phyloP scores from a whole-genome alignment of 2,329 filamentous ascomycete genomes.

The Penicillium sp. region DNA sequence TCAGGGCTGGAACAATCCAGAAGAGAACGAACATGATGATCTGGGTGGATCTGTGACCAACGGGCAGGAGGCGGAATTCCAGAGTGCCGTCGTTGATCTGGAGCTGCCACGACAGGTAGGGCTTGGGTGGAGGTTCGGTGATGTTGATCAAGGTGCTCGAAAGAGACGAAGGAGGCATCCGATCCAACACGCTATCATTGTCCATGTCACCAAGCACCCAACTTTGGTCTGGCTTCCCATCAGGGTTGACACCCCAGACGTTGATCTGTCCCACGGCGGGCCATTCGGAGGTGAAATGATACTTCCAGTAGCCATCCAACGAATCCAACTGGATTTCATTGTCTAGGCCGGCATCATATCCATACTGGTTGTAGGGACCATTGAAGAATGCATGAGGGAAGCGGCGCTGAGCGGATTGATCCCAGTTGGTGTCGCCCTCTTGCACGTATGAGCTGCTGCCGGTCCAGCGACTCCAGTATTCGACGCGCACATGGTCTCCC shows the following conservation, averaged over 20 bases:
- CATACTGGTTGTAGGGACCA: constrained; percentile 65
- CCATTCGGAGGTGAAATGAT: constrained; percentile 65
- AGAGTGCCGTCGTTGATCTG: constrained; percentile 58
- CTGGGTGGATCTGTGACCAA: constrained; percentile 56
- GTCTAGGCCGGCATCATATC: constrained; percentile 61
- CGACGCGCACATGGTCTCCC: constrained; percentile 63
- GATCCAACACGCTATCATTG: constrained; percentile 61
- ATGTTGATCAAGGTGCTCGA: constrained; percentile 61
- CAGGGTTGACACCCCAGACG: constrained; percentile 66
- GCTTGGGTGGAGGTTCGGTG: constrained; percentile 55
- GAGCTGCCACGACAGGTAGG: constrained; percentile 58
- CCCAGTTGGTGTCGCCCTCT: constrained; percentile 55
- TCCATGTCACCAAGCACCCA: constrained; percentile 64
- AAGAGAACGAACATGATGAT: constrained; percentile 58
- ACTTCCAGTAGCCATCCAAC: constrained; percentile 56
- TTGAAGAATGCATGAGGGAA: constrained; percentile 66
- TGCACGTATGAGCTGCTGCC: constrained; percentile 64
- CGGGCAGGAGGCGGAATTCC: constrained; percentile 54
- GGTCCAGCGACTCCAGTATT: constrained; percentile 63
- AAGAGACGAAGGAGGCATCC: constrained; percentile 61
- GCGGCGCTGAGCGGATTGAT: constrained; percentile 47
- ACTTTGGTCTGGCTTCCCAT: constrained; percentile 63
- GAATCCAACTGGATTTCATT: constrained; percentile 54
- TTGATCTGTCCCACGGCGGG: constrained; percentile 64
- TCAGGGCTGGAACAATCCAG: constrained; percentile 55